A percentile compares a stretch with the other conserved stretches of the same genome.
Evolutionary conservation across 192 early-diverging fungal genomes (phyloP).

Genomic region (Glomus cerebriforme): DNA sequence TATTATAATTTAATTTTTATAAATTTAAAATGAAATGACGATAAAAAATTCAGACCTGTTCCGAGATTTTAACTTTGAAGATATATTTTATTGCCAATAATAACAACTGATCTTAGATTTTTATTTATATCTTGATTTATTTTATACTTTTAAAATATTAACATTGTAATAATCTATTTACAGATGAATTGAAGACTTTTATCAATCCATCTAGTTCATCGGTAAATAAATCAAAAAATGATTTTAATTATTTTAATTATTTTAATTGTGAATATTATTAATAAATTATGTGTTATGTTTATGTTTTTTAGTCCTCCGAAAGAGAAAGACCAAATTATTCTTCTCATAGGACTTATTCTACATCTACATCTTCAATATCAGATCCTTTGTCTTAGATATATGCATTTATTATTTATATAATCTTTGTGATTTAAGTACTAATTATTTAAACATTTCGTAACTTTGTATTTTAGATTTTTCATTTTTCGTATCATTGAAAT

Average conservation of each 20-base stretch:
- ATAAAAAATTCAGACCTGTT: conserved; percentile 25
- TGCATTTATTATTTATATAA: not conserved
- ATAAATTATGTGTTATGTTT: not conserved
- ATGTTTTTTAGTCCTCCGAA: not conserved
- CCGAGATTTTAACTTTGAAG: conserved; percentile 20
- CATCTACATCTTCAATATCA: not conserved
- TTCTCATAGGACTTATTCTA: not conserved
- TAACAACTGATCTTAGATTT: not conserved
- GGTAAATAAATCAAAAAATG: not conserved
- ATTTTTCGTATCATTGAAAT: too few species aligned
- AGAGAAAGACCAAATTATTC: not conserved
- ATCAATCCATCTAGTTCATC: not conserved
- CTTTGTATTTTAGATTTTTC: too few species aligned
- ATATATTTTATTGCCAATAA: conserved; percentile 19
- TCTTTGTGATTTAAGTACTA: too few species aligned
- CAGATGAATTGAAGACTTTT: conserved; percentile 18
- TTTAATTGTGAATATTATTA: not conserved
- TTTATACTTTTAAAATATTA: not conserved
- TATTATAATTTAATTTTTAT: not conserved
- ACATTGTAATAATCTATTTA: not conserved
- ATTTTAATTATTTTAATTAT: not conserved
- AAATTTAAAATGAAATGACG: not conserved
- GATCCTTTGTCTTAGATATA: not conserved
- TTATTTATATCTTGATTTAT: not conserved
- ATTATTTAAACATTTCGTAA: too few species aligned